A percentile compares a stretch with the other conserved stretches of the same genome.
Evolutionary conservation across 2,329 filamentous ascomycete species (phyloP).

Genomic region (Pyrenochaeta sp.): DNA sequence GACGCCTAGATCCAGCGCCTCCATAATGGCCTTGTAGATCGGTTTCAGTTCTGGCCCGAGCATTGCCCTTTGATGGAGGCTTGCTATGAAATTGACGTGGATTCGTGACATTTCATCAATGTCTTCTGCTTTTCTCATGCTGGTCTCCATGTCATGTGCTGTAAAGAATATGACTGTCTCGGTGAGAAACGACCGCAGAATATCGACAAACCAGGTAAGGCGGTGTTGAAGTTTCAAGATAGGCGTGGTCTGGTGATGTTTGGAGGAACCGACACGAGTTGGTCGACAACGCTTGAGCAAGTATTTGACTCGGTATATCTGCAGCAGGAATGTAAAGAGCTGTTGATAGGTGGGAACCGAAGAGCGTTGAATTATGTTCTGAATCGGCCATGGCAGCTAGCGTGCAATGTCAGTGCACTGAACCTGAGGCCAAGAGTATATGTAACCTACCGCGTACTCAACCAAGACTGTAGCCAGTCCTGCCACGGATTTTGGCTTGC

Average conservation of each 20-base stretch:
- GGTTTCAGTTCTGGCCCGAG: conserved; percentile 72
- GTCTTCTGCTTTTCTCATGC: conserved; percentile 69
- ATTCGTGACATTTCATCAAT: conserved; percentile 81
- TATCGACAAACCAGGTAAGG: conserved; percentile 79
- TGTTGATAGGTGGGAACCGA: conserved; percentile 73
- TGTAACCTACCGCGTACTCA: conserved; percentile 69
- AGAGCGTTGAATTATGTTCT: conserved; percentile 74
- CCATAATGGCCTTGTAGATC: conserved; percentile 76
- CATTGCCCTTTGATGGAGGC: conserved; percentile 72
- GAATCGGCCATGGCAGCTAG: conserved; percentile 65
- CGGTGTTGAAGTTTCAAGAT: conserved; percentile 70
- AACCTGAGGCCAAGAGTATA: too few relatives aligned
- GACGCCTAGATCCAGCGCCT: conserved; percentile 77
- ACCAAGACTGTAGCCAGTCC: conserved; percentile 70
- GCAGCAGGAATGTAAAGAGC: conserved; percentile 78
- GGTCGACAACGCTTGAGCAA: conserved; percentile 65
- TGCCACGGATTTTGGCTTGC: conserved; percentile 65
- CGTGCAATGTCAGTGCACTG: too few relatives aligned
- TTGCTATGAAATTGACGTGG: conserved; percentile 69
- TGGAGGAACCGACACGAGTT: conserved; percentile 9
- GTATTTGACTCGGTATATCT: conserved; percentile 74
- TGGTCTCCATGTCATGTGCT: conserved; percentile 62
- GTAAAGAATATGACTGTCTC: conserved; percentile 73
- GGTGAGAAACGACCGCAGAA: conserved; percentile 77
- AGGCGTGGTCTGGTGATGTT: conserved; percentile 35